phyloP scores from a whole-genome alignment of 805 yeast genomes.

The Candida dajiaensis region DNA sequence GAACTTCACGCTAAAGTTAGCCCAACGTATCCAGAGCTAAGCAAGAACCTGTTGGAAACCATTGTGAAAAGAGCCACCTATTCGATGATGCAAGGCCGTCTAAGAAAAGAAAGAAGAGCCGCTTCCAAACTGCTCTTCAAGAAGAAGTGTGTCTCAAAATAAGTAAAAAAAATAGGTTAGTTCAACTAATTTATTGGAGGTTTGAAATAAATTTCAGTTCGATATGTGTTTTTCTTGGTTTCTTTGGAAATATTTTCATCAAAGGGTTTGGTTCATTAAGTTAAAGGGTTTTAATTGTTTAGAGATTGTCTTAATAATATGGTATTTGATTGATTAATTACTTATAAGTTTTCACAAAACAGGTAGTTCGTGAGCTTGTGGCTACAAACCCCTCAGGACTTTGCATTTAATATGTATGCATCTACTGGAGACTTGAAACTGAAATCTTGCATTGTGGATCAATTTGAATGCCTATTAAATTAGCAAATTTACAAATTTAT shows the following conservation, averaged over 20 bases:
- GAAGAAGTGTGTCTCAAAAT: not conserved
- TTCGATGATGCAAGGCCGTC: slow-evolving; percentile 69
- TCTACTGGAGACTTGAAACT: no score
- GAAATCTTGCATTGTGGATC: no score
- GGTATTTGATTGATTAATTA: not conserved
- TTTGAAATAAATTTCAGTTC: not conserved
- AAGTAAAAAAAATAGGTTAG: not conserved
- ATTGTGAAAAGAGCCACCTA: slow-evolving; percentile 79
- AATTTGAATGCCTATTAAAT: no score
- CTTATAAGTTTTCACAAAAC: no score
- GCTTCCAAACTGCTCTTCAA: slow-evolving; percentile 25
- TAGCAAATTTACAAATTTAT: no score
- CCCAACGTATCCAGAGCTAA: slow-evolving; percentile 17
- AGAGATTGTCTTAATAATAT: not conserved
- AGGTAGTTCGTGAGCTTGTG: no score
- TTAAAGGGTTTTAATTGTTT: not conserved
- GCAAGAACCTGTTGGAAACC: slow-evolving; percentile 47
- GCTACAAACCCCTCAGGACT: no score
- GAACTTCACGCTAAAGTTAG: slow-evolving; percentile 35
- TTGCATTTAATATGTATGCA: no score
- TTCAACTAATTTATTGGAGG: not conserved
- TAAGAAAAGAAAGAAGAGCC: slow-evolving; percentile 61
- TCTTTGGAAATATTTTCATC: not conserved
- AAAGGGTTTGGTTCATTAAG: not conserved
- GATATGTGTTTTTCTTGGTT: no score